Conservation (phyloP, 768 basidiomycete species). For the Coprinopsis strossmayeri region DNA sequence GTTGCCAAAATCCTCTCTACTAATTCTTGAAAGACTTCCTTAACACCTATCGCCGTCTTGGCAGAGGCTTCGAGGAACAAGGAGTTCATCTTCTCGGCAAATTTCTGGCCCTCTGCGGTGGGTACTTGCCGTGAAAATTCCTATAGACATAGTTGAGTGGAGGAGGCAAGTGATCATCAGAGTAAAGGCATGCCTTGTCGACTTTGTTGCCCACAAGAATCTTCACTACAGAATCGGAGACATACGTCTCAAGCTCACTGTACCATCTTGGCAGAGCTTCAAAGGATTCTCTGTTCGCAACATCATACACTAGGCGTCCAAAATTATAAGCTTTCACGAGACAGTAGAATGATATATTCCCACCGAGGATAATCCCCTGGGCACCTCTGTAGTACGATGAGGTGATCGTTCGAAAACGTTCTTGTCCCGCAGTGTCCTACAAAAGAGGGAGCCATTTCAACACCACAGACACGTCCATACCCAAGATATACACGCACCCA, state of each 20-base stretch:
- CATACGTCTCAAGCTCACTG: conserved; percentile 90
- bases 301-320: conserved; percentile 87
- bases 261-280: conserved; percentile 93
- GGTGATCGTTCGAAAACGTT: conserved; percentile 93
- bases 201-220: conserved; percentile 94
- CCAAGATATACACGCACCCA: conserved; percentile 59
- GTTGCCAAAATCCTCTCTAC: conserved; percentile 81
- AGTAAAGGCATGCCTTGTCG: conserved; percentile 68
- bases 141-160: conserved; percentile 29
- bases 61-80: conserved; percentile 91
- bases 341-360: conserved; percentile 4
- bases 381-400: conserved; percentile 91
- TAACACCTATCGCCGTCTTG: conserved; percentile 83
- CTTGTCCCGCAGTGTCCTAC: conserved; percentile 98
- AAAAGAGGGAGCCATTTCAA: conserved; percentile 4
- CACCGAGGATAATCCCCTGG: conserved; percentile 76
- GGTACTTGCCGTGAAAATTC: conserved; percentile 89
- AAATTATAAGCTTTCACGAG: background rate
- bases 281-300: conserved; percentile 87
- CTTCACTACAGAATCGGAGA: conserved; percentile 79
- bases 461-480: background rate
- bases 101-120: conserved; percentile 67
- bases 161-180: no score
- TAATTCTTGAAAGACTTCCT: conserved; percentile 64
- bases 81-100: conserved; percentile 76